Evolutionary conservation across 2,329 filamentous ascomycete species (phyloP).

Genomic region (Fusarium continuum): DNA sequence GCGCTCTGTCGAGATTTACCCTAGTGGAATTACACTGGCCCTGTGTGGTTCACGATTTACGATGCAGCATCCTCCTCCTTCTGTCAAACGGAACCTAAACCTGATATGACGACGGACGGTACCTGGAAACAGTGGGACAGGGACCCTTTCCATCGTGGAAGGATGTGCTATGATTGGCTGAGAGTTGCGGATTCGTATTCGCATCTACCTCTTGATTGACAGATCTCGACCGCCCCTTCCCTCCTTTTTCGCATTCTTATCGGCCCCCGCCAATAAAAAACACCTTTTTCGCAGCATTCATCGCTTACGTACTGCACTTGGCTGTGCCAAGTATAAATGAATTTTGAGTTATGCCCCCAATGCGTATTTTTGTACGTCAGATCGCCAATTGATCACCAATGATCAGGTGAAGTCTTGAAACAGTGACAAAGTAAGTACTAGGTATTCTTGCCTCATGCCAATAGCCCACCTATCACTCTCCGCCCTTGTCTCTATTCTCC

Average conservation of each 20-base stretch:
- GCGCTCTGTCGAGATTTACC: conserved; percentile 20
- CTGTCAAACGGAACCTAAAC: conserved; percentile 22
- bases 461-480: background rate
- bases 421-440: background rate
- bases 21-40: background rate
- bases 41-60: conserved; percentile 11
- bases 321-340: background rate
- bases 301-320: conserved; percentile 16
- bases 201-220: conserved; percentile 25
- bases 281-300: background rate
- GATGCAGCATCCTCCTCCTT: background rate
- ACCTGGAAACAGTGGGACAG: conserved; percentile 23
- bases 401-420: background rate
- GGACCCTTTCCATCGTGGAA: background rate
- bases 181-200: conserved; percentile 34
- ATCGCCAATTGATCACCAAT: background rate
- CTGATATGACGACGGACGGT: conserved; percentile 13
- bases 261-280: conserved; percentile 12
- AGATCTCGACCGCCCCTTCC: conserved; percentile 28
- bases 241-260: conserved; percentile 40
- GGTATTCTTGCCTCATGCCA: background rate
- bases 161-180: conserved; percentile 26
- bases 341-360: background rate
- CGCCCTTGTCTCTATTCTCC: conserved; percentile 3
- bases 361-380: background rate